Evolutionary conservation across 202 grass and related monocot species (phyloP).

Genomic region (Hordeum pubiflorum): DNA sequence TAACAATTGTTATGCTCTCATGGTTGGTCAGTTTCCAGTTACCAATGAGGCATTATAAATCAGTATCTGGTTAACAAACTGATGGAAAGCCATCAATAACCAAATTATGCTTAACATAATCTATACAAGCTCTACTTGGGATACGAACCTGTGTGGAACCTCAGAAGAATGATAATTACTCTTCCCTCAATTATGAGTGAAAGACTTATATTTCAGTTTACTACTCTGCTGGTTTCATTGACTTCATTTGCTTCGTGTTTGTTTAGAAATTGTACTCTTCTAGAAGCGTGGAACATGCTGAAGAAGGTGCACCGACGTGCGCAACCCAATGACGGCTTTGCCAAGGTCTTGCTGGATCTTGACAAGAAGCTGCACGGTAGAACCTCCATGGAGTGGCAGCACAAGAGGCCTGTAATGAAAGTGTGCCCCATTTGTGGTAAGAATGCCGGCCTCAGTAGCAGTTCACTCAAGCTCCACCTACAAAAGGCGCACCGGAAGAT

Average conservation of each 20-base stretch:
- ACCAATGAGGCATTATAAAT: neutral
- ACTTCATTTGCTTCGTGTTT: neutral
- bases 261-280: conserved; percentile 48
- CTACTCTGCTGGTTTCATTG: neutral
- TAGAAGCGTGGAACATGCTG: conserved; percentile 76
- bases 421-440: conserved; percentile 85
- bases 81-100: neutral
- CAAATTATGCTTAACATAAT: neutral
- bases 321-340: conserved; percentile 86
- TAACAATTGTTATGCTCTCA: neutral
- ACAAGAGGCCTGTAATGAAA: conserved; percentile 65
- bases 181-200: neutral
- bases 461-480: conserved; percentile 84
- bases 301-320: conserved; percentile 79
- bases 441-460: conserved; percentile 79
- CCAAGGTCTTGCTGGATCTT: conserved; percentile 66
- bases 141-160: neutral
- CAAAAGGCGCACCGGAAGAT: conserved; percentile 75
- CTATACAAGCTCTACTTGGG: neutral
- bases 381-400: conserved; percentile 79
- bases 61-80: neutral
- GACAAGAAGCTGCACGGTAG: conserved; percentile 69
- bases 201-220: neutral
- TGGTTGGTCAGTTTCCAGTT: too few species aligned
- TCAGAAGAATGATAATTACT: neutral